These are phyloP conservation scores for Vitis hybrid DNA, from an alignment of 177 flowering plant genomes.

Conservation along the genomic window DNA sequence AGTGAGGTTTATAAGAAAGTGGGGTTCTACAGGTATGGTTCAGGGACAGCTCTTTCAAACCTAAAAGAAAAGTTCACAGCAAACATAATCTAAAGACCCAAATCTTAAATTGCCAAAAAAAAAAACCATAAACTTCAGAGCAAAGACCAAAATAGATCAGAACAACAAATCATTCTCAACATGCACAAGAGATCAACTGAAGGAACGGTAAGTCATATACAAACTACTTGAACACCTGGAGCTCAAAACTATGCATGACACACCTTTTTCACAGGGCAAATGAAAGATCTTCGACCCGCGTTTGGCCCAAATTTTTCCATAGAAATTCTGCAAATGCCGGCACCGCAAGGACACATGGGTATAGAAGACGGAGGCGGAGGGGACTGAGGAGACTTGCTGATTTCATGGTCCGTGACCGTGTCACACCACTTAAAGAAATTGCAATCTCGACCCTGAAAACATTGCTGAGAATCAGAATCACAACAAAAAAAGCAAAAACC, in stretches of 20 bases:
- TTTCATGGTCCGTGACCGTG: neutral
- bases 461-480: neutral
- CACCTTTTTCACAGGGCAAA: constrained; percentile 23
- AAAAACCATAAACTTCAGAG: no score
- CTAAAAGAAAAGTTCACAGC: no score
- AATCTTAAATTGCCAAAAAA: no score
- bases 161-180: neutral
- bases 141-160: neutral
- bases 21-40: no score
- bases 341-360: constrained; percentile 21
- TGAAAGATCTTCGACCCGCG: constrained; percentile 14
- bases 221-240: neutral
- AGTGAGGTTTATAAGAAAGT: no score
- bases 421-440: constrained; percentile 21
- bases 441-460: neutral
- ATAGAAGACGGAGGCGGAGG: neutral
- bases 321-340: constrained; percentile 15
- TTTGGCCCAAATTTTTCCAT: neutral
- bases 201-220: neutral
- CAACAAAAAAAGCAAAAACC: neutral
- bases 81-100: no score
- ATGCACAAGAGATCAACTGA: neutral
- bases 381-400: neutral
- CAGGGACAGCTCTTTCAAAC: no score
- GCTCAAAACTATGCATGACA: neutral